Conservation (phyloP, 139 green algal species). For the Picochlorum sp. region DNA sequence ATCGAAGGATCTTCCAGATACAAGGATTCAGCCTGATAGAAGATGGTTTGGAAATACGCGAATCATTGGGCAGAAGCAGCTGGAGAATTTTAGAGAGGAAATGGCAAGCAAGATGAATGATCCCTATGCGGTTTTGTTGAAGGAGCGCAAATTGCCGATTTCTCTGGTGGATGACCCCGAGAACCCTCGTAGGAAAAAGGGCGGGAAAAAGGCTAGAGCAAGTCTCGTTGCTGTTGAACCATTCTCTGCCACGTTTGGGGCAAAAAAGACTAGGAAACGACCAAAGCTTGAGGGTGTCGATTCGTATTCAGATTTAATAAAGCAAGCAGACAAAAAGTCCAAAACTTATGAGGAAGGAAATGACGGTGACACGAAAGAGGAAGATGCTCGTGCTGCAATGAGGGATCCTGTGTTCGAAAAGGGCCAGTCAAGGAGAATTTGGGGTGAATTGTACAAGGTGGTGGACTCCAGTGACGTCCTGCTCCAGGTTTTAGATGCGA, state of each 20-base stretch:
- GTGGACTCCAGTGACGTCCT: conserved; percentile 12
- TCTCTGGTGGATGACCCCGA: conserved; percentile 80
- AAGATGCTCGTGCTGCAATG: conserved; percentile 10
- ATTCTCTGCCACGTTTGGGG: conserved; percentile 80
- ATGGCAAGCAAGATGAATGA: conserved; percentile 85
- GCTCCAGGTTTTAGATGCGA: conserved; percentile 85
- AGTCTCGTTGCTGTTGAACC: conserved; percentile 73
- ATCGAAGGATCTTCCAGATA: conserved; percentile 86
- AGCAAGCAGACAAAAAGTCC: background rate
- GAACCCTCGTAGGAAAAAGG: background rate
- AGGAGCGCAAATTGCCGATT: conserved; percentile 92
- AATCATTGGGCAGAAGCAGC: conserved; percentile 92
- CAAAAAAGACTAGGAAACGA: conserved; percentile 59
- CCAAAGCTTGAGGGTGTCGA: conserved; percentile 65
- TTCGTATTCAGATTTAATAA: conserved; percentile 50
- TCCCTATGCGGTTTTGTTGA: conserved; percentile 86
- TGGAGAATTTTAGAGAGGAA: conserved; percentile 89
- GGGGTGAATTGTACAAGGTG: conserved; percentile 99
- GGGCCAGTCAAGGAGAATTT: conserved; percentile 95
- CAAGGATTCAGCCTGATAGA: conserved; percentile 90
- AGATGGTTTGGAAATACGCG: conserved; percentile 97
- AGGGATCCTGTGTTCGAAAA: conserved; percentile 78
- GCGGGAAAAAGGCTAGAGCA: conserved; percentile 16
- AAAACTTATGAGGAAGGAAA: background rate
- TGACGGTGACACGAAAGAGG: background rate